Evolutionary conservation across 164 flowering plant genomes (phyloP), one percentile per base, ranked within the genome.

Genomic region (Saururus chinensis): DNA sequence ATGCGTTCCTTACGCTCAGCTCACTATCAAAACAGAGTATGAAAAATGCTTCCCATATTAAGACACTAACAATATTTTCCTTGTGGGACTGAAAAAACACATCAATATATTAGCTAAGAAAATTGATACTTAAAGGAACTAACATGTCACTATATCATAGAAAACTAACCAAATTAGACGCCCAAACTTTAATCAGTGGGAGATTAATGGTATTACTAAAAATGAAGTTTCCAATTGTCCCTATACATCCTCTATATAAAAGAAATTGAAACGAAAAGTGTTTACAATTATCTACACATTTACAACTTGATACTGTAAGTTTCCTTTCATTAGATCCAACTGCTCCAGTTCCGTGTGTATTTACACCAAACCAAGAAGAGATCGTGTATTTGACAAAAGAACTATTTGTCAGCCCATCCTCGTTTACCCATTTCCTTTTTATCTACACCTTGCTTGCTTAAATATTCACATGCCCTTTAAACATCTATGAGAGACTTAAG

Each of bases 401-500:
- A 23, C 56, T 53, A 53, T n/a, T 30, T n/a, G 21, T 53, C 24
- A 53, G 23, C 63, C 66, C n/a, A n/a, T 52, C 59, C 2, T 30
- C 64, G 23, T 73, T 30, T 16, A 56, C 40, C 40, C n/a, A 9
- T 19, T 35, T 8, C 9, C 37, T 19, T 6, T 62, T 17, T 57
- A 56, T 64, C 25, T 61, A 56, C 68, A 62, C 53, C 59, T 52
- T 54, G 37, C 40, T 56, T 73, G 63, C 52, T 64, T 67, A 64
- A 73, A 70, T 52, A 74, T 70, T 53, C 61, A 65, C 68, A 56
- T 60, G 35, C 66, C 58, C 16, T 21, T 12, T 20, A 13, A 41
- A 63, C 25, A 13, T 55, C 17, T 19, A 35, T 53, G 58, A 59
- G 19, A 37, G 26, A 30, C 20, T 60, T 66, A 92, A 9, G 97